phyloP scores from a whole-genome alignment of 2,329 filamentous ascomycete genomes.

The Metarhizium rileyi region DNA sequence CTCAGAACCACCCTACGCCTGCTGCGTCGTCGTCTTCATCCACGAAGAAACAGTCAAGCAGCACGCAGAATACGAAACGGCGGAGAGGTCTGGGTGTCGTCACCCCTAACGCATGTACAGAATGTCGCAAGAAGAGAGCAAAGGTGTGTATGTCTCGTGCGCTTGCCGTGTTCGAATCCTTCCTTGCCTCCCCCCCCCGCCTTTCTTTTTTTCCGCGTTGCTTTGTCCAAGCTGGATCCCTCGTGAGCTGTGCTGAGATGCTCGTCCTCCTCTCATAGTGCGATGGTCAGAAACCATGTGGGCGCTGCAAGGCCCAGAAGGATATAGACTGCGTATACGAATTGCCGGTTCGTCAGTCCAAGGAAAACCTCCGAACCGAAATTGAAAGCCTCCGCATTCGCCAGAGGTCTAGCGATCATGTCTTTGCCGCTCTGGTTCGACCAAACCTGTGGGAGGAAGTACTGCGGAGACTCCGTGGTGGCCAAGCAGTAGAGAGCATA shows the following conservation, averaged over 20 bases:
- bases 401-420: constrained; percentile 44
- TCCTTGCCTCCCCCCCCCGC: too few relatives aligned
- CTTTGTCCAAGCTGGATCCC: background rate
- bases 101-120: constrained; percentile 51
- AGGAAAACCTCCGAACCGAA: constrained; percentile 49
- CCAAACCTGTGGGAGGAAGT: constrained; percentile 45
- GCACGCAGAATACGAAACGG: constrained; percentile 33
- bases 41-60: constrained; percentile 17
- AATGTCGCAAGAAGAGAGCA: constrained; percentile 52
- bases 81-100: constrained; percentile 46
- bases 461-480: constrained; percentile 40
- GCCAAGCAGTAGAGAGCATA: constrained; percentile 45
- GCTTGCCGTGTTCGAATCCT: background rate
- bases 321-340: constrained; percentile 51
- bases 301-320: constrained; percentile 44
- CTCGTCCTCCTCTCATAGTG: constrained; percentile 30
- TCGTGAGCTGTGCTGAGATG: background rate
- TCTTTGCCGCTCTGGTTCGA: constrained; percentile 43
- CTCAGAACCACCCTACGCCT: constrained; percentile 6
- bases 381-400: constrained; percentile 47
- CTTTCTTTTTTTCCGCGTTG: too few relatives aligned
- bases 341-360: constrained; percentile 52
- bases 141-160: constrained; percentile 33
- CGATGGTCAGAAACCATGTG: constrained; percentile 47
- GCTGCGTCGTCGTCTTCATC: constrained; percentile 9